Evolutionary conservation across 75 land plant genomes (phyloP), one percentile per base, ranked within the genome.

Genomic region (Picea glauca): DNA sequence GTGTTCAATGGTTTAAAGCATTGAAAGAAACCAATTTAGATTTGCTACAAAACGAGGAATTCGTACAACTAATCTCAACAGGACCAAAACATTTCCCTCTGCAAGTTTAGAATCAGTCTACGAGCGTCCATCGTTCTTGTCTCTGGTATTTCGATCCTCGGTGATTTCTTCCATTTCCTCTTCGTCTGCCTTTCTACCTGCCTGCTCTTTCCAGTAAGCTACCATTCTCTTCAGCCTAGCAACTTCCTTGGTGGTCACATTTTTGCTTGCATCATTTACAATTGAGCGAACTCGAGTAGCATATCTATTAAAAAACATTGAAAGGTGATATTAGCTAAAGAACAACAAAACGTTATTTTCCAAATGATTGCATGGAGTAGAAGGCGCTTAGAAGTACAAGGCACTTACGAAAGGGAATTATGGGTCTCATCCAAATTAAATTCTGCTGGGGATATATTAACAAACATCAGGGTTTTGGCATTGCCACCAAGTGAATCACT

Each of bases 401-500:
- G 84, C 96, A 82, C 90, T 58, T 90, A 98, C 99, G 68, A 86
- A 57, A 98, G 85, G 57, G 99, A 95, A 73, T 95, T 98, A 80
- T 95, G 84, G 0, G 98, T 89, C 87, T 98, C 99, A 64, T 98
- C 99, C 79, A 98, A 83, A 79, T 95, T 98, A 38, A 94, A 95
- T 58, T 93, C 93, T 60, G 96, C 96, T 26, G 99, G 99, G 60
- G 99, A 98, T 59, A 95, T 82, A 79, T 98, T 98, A 2, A 98
- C 99, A 84, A 98, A 93, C 99, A 98, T 98, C 18, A 98, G 89
- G 13, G 99, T 98, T 80, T 98, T 98, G 8, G 99, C 99, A 89
- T 98, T 98, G 35, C 99, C 99, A 63, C 99, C 99, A 54, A 98
- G 93, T 59, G 99, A 98, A 78, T 98, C 99, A 78, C 98, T 95